Conservation (phyloP, 352 stramenopile genomes). For the Pythium scleroteichum region DNA sequence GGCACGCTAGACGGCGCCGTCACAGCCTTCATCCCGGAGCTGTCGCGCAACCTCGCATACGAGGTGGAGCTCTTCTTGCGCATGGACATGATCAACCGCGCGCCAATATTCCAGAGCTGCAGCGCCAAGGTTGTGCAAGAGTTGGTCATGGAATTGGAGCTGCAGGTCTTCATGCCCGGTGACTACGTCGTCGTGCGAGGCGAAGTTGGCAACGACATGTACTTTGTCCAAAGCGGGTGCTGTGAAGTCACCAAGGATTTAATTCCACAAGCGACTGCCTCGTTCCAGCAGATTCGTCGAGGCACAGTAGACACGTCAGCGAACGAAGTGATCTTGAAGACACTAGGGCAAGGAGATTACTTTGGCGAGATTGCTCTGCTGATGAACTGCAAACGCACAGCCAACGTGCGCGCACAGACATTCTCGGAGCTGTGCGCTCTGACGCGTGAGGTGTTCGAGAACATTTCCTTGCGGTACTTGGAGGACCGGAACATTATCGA, state of each 20-base stretch:
- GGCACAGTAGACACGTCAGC: conserved; percentile 12
- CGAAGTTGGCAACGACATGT: conserved; percentile 87
- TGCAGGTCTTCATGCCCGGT: conserved; percentile 85
- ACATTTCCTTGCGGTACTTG: conserved; percentile 69
- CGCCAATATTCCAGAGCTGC: conserved; percentile 81
- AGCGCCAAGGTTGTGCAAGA: conserved; percentile 84
- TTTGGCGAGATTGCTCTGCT: conserved; percentile 81
- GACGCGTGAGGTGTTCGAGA: conserved; percentile 76
- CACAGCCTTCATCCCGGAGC: conserved; percentile 74
- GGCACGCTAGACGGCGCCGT: conserved; percentile 76
- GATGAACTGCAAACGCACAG: conserved; percentile 85
- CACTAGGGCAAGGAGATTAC: conserved; percentile 73
- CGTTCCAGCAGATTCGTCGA: conserved; percentile 11
- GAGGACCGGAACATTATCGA: conserved; percentile 82
- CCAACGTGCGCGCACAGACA: conserved; percentile 67
- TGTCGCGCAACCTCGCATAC: conserved; percentile 79
- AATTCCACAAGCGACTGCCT: conserved; percentile 14
- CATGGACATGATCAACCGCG: conserved; percentile 88
- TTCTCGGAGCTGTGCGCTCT: conserved; percentile 81
- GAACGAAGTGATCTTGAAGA: conserved; percentile 69
- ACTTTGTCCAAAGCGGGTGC: conserved; percentile 80
- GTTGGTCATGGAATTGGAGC: conserved; percentile 77
- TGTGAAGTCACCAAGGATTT: conserved; percentile 83
- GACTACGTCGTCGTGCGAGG: conserved; percentile 84
- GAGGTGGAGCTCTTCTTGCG: conserved; percentile 83